Evolutionary conservation across 2,329 filamentous ascomycete species (phyloP).

Genomic region (Monosporascus sp.): DNA sequence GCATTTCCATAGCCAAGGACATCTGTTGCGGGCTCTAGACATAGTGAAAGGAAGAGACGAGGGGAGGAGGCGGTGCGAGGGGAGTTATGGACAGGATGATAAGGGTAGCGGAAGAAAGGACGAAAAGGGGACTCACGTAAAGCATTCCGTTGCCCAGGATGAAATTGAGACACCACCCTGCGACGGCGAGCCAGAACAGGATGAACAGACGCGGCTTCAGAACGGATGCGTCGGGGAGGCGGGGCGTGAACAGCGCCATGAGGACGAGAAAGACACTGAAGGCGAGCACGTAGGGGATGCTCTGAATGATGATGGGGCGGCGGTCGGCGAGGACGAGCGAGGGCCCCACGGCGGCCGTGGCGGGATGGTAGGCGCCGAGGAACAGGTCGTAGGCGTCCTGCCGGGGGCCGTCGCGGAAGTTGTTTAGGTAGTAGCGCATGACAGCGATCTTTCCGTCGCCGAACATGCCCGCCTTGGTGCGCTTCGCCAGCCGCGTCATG

Average conservation of each 20-base stretch:
- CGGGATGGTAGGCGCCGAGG: constrained; percentile 77
- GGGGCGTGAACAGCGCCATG: constrained; percentile 67
- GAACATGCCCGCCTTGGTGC: constrained; percentile 78
- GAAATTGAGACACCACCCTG: constrained; percentile 69
- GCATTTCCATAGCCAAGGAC: neutral
- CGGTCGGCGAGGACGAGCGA: constrained; percentile 76
- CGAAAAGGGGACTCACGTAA: constrained; percentile 62
- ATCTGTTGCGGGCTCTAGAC: no score
- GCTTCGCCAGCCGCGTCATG: constrained; percentile 86
- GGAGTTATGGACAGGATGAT: constrained; percentile 5
- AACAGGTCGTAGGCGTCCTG: constrained; percentile 97
- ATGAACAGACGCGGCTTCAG: constrained; percentile 79
- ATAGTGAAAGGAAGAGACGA: no score
- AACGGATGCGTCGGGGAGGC: constrained; percentile 66
- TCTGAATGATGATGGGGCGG: constrained; percentile 80
- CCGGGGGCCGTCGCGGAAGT: constrained; percentile 87
- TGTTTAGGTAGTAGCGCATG: constrained; percentile 87
- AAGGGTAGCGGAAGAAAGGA: neutral
- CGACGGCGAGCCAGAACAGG: constrained; percentile 68
- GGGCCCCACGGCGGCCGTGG: constrained; percentile 63
- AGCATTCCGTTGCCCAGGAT: constrained; percentile 82
- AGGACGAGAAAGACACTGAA: constrained; percentile 81
- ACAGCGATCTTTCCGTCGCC: constrained; percentile 85
- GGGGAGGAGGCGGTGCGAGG: neutral
- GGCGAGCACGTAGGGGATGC: constrained; percentile 85